Conservation (phyloP, 2,329 filamentous ascomycete species). For the Xylaria sp. region DNA sequence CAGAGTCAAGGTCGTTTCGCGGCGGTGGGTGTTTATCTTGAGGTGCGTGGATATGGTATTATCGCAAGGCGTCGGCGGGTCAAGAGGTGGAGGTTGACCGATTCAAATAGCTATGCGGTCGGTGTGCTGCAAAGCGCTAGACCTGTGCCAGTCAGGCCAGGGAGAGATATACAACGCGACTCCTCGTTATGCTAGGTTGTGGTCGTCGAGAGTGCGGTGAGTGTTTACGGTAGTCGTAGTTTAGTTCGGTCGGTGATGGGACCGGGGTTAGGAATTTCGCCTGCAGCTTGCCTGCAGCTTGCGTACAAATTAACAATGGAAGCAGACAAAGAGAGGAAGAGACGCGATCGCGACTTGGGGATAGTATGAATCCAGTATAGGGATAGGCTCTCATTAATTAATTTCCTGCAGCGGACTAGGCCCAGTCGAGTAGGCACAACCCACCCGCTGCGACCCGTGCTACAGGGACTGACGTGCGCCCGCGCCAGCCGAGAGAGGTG, state of each 20-base stretch:
- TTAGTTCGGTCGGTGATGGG: slow-evolving; percentile 32
- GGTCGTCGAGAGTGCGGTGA: slow-evolving; percentile 10
- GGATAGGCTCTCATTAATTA: slow-evolving; percentile 15
- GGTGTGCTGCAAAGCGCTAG: slow-evolving; percentile 13
- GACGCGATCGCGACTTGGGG: slow-evolving; percentile 42
- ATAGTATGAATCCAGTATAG: slow-evolving; percentile 19
- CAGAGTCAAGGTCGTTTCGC: slow-evolving; percentile 8
- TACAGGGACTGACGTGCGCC: slow-evolving; percentile 3
- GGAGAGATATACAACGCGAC: slow-evolving; percentile 13
- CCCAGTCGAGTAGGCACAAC: slow-evolving; percentile 19
- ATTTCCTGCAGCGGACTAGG: slow-evolving; percentile 24
- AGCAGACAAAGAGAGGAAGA: slow-evolving; percentile 17
- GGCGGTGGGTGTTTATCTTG: slow-evolving; percentile 6
- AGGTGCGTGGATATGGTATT: slow-evolving; percentile 1
- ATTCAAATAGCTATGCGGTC: slow-evolving; percentile 6
- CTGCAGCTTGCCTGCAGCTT: slow-evolving; percentile 35
- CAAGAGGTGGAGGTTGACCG: slow-evolving; percentile 26
- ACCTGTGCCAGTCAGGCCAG: slow-evolving; percentile 15
- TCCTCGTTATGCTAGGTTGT: slow-evolving; percentile 2
- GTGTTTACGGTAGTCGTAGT: background rate
- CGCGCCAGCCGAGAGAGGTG: slow-evolving; percentile 13
- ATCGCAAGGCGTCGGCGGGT: slow-evolving; percentile 8
- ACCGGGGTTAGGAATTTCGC: slow-evolving; percentile 28
- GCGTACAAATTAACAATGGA: slow-evolving; percentile 30
- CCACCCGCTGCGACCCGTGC: background rate